A percentile compares a stretch with the other conserved stretches of the same genome.
Conservation (phyloP, 2,329 filamentous ascomycete genomes). For the Pseudocercospora macadamiae region DNA sequence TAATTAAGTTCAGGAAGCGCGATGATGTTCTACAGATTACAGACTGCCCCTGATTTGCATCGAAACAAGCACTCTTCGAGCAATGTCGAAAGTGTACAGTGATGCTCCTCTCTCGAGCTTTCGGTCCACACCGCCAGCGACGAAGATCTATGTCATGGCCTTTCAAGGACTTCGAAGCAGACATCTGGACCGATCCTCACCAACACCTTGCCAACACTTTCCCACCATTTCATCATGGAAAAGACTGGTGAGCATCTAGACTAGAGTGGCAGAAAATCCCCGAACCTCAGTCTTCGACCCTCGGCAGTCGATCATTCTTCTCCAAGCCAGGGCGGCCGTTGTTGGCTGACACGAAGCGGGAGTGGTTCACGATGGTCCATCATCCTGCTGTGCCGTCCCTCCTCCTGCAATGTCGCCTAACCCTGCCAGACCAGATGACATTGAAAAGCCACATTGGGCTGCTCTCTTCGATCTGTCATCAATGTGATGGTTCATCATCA, state of each 20-base stretch:
- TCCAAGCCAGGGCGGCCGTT: too few relatives aligned
- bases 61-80: too few relatives aligned
- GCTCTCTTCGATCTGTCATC: neutral
- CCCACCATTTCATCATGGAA: too few relatives aligned
- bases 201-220: too few relatives aligned
- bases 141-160: too few relatives aligned
- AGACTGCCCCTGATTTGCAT: neutral
- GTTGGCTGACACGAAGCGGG: too few relatives aligned
- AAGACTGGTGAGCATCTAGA: neutral
- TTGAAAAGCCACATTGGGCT: slow-evolving; percentile 1
- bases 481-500: neutral
- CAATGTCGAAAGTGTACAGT: too few relatives aligned
- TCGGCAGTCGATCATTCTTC: neutral
- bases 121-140: too few relatives aligned
- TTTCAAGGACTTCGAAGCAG: too few relatives aligned
- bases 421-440: neutral
- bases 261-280: neutral
- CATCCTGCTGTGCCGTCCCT: neutral
- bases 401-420: neutral
- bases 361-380: neutral
- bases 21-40: neutral
- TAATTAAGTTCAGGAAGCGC: neutral
- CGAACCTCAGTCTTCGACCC: neutral
- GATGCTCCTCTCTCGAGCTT: too few relatives aligned
- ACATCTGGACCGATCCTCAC: too few relatives aligned